These are phyloP conservation scores for Fraxinus floribunda DNA, from an alignment of 305 asterid species.

Conservation along the genomic window DNA sequence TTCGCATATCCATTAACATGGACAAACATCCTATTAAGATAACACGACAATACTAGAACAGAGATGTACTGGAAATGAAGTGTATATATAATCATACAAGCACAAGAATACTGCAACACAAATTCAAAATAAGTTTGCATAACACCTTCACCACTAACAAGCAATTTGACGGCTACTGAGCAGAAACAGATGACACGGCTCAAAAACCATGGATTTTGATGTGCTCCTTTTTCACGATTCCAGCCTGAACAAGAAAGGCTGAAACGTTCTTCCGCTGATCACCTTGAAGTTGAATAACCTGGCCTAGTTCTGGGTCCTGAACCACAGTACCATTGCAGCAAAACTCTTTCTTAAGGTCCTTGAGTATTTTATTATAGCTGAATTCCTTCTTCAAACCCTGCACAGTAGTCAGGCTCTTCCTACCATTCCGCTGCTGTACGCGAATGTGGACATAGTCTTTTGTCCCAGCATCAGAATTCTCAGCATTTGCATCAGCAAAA, in stretches of 20 bases:
- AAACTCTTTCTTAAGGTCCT: conserved; percentile 28
- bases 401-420: conserved; percentile 27
- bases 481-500: conserved; percentile 25
- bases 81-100: background rate
- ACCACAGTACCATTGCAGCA: conserved; percentile 32
- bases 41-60: background rate
- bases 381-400: conserved; percentile 29
- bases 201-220: conserved; percentile 39
- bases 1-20: background rate
- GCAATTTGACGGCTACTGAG: background rate
- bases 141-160: background rate
- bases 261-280: conserved; percentile 8
- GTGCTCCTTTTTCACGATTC: conserved; percentile 32
- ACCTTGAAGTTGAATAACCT: conserved; percentile 15
- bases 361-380: conserved; percentile 25
- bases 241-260: conserved; percentile 16
- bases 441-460: conserved; percentile 26
- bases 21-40: background rate
- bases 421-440: conserved; percentile 27
- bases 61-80: background rate
- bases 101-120: background rate
- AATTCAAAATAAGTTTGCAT: background rate
- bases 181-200: background rate
- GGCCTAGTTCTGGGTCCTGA: conserved; percentile 26
- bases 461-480: conserved; percentile 26